These are phyloP conservation scores for Rhodocollybia butyracea DNA, from an alignment of 768 basidiomycete species.

Conservation along the genomic window DNA sequence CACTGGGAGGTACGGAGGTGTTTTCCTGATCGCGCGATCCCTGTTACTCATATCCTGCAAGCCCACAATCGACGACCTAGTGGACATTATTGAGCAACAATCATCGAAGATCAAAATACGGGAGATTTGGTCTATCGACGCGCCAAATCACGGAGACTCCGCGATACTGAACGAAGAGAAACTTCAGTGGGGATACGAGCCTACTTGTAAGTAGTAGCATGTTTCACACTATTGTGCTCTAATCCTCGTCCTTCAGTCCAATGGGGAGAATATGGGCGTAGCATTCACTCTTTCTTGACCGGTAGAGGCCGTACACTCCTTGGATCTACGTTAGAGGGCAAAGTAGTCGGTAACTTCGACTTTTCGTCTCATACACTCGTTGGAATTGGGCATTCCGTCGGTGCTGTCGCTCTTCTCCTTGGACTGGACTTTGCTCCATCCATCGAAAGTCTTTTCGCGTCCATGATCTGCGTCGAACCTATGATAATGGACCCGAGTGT, in stretches of 20 bases:
- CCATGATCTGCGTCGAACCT: constrained; percentile 42
- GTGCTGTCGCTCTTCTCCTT: constrained; percentile 23
- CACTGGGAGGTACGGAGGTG: too few relatives aligned
- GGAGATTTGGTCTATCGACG: constrained; percentile 40
- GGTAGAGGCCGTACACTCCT: constrained; percentile 48
- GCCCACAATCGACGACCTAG: constrained; percentile 47
- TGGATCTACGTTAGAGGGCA: constrained; percentile 15
- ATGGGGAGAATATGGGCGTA: constrained; percentile 53
- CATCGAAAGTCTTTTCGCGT: constrained; percentile 27
- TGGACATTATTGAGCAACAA: constrained; percentile 19
- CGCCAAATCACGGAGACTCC: constrained; percentile 54
- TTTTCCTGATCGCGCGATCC: too few relatives aligned
- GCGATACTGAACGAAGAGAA: constrained; percentile 43
- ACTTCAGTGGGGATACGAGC: constrained; percentile 36
- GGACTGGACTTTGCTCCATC: not conserved
- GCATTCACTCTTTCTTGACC: constrained; percentile 43
- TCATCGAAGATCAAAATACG: constrained; percentile 31
- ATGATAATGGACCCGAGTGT: constrained; percentile 30
- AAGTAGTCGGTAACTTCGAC: not conserved
- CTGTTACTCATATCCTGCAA: too few relatives aligned
- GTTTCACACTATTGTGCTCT: not conserved
- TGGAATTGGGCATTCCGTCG: constrained; percentile 57
- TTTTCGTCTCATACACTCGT: constrained; percentile 37
- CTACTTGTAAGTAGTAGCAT: constrained; percentile 31
- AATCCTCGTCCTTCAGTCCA: too few relatives aligned